Conservation (phyloP, 345 rosid species). For the Erodium maritimum region DNA sequence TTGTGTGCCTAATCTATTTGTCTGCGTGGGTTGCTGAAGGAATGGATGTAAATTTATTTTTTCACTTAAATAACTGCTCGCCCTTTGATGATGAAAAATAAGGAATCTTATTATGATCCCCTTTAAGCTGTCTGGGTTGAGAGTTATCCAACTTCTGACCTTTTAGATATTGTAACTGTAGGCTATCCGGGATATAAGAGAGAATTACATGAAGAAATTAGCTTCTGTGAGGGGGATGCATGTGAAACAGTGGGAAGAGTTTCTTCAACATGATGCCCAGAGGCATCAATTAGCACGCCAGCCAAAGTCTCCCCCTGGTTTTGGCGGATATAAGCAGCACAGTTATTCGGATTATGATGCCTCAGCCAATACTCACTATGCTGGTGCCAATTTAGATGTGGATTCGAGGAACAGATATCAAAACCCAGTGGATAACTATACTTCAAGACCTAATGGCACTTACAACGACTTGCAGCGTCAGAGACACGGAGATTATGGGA, state of each 20-base stretch:
- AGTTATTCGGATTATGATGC: conserved; percentile 57
- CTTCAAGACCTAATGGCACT: conserved; percentile 58
- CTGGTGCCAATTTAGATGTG: conserved; percentile 37
- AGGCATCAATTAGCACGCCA: conserved; percentile 61
- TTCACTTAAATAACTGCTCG: not conserved
- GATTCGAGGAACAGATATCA: conserved; percentile 55
- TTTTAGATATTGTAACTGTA: conserved; percentile 26
- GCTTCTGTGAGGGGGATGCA: conserved; percentile 49
- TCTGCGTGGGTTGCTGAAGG: not conserved
- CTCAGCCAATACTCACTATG: conserved; percentile 42
- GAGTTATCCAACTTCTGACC: conserved; percentile 22
- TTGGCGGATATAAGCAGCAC: conserved; percentile 66
- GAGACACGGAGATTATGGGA: conserved; percentile 76
- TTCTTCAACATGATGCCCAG: conserved; percentile 68
- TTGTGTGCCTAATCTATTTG: not conserved
- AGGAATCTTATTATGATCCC: too few relatives aligned
- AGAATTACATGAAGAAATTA: conserved; percentile 68
- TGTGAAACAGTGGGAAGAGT: conserved; percentile 74
- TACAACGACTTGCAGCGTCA: conserved; percentile 68
- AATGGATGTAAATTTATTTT: too few relatives aligned
- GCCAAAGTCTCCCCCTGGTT: conserved; percentile 45
- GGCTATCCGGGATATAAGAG: conserved; percentile 85
- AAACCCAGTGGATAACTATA: conserved; percentile 50
- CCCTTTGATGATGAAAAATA: not conserved
- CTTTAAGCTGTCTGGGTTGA: conserved; percentile 2